Percentiles rank a stretch among this genome's conserved stretches.
phyloP scores from a whole-genome alignment of 2,329 filamentous ascomycete species.

The Fusarium palustre region DNA sequence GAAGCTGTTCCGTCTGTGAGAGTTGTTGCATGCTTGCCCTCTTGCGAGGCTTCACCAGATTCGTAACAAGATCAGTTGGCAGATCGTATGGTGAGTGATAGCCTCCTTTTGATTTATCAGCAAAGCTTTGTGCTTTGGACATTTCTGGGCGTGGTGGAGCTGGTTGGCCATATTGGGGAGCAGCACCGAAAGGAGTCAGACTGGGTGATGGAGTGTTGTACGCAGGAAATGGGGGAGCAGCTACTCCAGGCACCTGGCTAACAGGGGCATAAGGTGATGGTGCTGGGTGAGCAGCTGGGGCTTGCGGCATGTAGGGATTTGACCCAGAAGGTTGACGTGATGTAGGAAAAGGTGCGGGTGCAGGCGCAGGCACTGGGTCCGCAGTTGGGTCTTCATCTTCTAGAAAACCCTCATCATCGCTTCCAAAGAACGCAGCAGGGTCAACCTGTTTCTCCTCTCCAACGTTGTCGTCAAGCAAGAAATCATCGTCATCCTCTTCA shows the following conservation, averaged over 20 bases:
- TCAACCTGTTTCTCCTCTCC: slow-evolving; percentile 63
- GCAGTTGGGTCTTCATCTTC: slow-evolving; percentile 67
- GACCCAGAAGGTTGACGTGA: slow-evolving; percentile 22
- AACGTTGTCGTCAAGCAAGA: slow-evolving; percentile 69
- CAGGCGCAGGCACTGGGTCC: slow-evolving; percentile 19
- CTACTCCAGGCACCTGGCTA: slow-evolving; percentile 15
- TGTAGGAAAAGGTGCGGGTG: slow-evolving; percentile 6
- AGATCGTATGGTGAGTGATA: slow-evolving; percentile 96
- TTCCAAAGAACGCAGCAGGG: slow-evolving; percentile 76
- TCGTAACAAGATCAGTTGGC: slow-evolving; percentile 78
- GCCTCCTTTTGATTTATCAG: slow-evolving; percentile 87
- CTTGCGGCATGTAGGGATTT: slow-evolving; percentile 48
- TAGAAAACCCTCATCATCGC: slow-evolving; percentile 87
- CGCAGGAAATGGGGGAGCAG: slow-evolving; percentile 30
- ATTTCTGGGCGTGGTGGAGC: slow-evolving; percentile 58
- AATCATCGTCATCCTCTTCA: slow-evolving; percentile 77
- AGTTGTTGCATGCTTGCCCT: slow-evolving; percentile 69
- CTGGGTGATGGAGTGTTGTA: slow-evolving; percentile 44
- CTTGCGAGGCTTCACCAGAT: slow-evolving; percentile 73
- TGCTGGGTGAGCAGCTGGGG: slow-evolving; percentile 27
- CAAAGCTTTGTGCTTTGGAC: slow-evolving; percentile 82
- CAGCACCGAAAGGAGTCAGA: slow-evolving; percentile 39
- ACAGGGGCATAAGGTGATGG: slow-evolving; percentile 43
- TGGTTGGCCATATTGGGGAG: slow-evolving; percentile 54
- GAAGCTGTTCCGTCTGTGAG: slow-evolving; percentile 56